Evolutionary conservation across 352 stramenopile species (phyloP).

Genomic region (Phytophthora brassicae): DNA sequence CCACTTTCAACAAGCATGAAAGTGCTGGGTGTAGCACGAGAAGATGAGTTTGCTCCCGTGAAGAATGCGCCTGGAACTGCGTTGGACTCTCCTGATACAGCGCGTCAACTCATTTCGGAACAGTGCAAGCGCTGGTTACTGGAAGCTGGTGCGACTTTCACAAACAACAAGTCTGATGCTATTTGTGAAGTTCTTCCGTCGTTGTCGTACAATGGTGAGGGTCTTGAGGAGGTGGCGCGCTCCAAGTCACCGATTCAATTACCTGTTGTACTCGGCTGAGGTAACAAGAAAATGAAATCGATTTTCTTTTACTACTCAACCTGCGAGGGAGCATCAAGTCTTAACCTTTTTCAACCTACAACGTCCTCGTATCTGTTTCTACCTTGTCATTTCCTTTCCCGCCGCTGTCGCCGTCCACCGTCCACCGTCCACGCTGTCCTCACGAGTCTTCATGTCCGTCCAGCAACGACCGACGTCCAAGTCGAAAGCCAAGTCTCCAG

Average conservation of each 20-base stretch:
- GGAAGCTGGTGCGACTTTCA: constrained; percentile 45
- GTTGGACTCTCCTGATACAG: constrained; percentile 81
- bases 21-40: constrained; percentile 89
- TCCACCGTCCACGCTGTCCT: constrained; percentile 21
- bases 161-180: constrained; percentile 27
- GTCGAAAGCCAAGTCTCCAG: constrained; percentile 24
- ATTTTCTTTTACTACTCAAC: constrained; percentile 35
- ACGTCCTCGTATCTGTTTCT: constrained; percentile 1
- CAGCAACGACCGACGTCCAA: constrained; percentile 1
- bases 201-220: constrained; percentile 85
- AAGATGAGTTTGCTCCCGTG: constrained; percentile 90
- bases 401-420: constrained; percentile 14
- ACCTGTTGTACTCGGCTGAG: constrained; percentile 28
- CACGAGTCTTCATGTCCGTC: not conserved
- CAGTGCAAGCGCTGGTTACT: constrained; percentile 70
- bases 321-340: constrained; percentile 25
- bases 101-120: constrained; percentile 56
- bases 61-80: constrained; percentile 84
- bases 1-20: constrained; percentile 92
- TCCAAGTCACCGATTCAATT: constrained; percentile 48
- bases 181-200: constrained; percentile 78
- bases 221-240: constrained; percentile 46
- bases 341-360: constrained; percentile 7
- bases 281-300: constrained; percentile 25
- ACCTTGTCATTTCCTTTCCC: constrained; percentile 1